Evolutionary conservation across 2,329 filamentous ascomycete species (phyloP).

Genomic region (Cordyceps cateniannulata): DNA sequence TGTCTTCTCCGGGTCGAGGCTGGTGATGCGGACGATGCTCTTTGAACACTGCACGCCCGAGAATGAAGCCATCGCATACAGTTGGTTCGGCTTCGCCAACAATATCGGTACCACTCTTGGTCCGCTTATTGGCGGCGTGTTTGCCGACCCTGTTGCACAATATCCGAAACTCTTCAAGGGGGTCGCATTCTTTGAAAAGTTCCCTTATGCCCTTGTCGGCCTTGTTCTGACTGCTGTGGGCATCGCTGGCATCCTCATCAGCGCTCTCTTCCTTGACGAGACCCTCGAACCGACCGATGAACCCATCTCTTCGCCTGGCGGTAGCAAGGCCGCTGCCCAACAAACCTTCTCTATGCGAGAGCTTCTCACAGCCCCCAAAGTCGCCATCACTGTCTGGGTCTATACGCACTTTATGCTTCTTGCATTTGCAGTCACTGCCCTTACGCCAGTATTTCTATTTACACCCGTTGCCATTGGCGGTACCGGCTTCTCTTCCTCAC

Average conservation of each 20-base stretch:
- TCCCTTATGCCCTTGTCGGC: slow-evolving; percentile 50
- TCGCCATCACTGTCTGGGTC: slow-evolving; percentile 57
- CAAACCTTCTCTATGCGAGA: slow-evolving; percentile 19
- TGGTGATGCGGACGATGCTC: slow-evolving; percentile 73
- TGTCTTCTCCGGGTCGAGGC: slow-evolving; percentile 65
- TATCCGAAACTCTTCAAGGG: slow-evolving; percentile 50
- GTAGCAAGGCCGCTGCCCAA: background rate
- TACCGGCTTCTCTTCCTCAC: slow-evolving; percentile 51
- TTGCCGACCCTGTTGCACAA: slow-evolving; percentile 61
- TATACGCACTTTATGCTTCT: slow-evolving; percentile 63
- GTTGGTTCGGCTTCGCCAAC: slow-evolving; percentile 67
- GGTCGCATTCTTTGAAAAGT: slow-evolving; percentile 39
- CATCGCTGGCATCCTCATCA: slow-evolving; percentile 44
- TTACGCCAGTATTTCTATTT: slow-evolving; percentile 63
- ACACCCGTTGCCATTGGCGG: slow-evolving; percentile 58
- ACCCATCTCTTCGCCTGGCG: slow-evolving; percentile 19
- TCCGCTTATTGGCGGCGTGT: slow-evolving; percentile 61
- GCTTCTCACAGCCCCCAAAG: slow-evolving; percentile 57
- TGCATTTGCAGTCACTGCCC: slow-evolving; percentile 64
- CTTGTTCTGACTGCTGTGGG: slow-evolving; percentile 49
- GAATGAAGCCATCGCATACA: slow-evolving; percentile 68
- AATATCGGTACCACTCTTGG: slow-evolving; percentile 71
- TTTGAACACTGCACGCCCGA: slow-evolving; percentile 63
- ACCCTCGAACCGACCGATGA: slow-evolving; percentile 34
- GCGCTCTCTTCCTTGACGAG: slow-evolving; percentile 56